Conservation (phyloP, 2,329 filamentous ascomycete species). For the Pyrenochaeta sp. region DNA sequence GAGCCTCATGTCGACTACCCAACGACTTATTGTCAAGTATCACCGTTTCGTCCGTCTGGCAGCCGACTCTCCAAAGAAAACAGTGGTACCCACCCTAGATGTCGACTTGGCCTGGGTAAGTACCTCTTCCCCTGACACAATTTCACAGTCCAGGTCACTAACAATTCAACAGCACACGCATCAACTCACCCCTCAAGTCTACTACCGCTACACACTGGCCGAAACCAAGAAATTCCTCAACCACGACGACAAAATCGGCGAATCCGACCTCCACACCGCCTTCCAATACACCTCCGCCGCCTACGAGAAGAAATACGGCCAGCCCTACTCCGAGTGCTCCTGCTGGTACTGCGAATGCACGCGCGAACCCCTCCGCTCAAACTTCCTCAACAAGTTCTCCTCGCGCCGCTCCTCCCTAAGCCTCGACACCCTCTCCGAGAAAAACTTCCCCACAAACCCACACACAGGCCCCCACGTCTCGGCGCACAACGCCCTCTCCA, state of each 20-base stretch:
- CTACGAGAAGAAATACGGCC: conserved; percentile 70
- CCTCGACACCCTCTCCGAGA: conserved; percentile 10
- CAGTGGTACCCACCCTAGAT: conserved; percentile 75
- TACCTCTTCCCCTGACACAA: too few relatives aligned
- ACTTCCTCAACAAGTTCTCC: conserved; percentile 48
- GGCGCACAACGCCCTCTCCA: conserved; percentile 71
- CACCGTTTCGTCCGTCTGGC: conserved; percentile 69
- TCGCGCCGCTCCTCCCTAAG: conserved; percentile 41
- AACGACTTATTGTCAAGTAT: conserved; percentile 70
- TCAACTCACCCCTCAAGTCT: conserved; percentile 70
- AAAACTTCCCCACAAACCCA: conserved; percentile 53
- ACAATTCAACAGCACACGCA: conserved; percentile 67
- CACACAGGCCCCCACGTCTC: conserved; percentile 73
- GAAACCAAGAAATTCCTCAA: conserved; percentile 69
- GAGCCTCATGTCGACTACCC: conserved; percentile 68
- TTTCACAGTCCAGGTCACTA: too few relatives aligned
- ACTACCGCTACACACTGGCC: conserved; percentile 65
- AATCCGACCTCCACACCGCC: conserved; percentile 66
- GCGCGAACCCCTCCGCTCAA: conserved; percentile 60
- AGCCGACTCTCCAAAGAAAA: conserved; percentile 51
- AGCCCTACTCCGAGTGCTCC: conserved; percentile 78
- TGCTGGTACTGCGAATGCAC: conserved; percentile 86
- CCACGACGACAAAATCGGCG: conserved; percentile 84
- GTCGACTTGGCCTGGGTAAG: conserved; percentile 73
- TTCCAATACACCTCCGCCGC: conserved; percentile 77